Evolutionary conservation across 2,329 filamentous ascomycete species (phyloP).

Genomic region (Clathrospora elynae): DNA sequence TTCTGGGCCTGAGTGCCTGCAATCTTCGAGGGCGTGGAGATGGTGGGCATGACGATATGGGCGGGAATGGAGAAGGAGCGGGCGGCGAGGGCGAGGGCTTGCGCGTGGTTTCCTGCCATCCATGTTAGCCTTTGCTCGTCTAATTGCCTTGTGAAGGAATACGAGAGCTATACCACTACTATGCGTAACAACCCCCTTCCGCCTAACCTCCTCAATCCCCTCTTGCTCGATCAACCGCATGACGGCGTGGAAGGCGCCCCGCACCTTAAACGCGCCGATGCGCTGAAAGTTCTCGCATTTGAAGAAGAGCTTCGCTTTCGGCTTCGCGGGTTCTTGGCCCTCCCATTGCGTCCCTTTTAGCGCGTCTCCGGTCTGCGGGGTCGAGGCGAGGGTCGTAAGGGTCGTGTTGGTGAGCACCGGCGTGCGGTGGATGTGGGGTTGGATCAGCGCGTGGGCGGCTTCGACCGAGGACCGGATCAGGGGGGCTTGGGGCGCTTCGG

Average conservation of each 20-base stretch:
- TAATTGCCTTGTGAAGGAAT: background rate
- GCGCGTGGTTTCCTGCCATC: constrained; percentile 82
- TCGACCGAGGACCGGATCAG: constrained; percentile 75
- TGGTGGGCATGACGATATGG: constrained; percentile 90
- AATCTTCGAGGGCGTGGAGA: constrained; percentile 84
- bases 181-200: constrained; percentile 83
- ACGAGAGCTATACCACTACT: constrained; percentile 79
- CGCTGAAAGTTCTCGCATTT: constrained; percentile 95
- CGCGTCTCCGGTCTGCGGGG: constrained; percentile 62
- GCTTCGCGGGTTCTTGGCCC: constrained; percentile 63
- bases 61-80: constrained; percentile 73
- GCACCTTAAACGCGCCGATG: constrained; percentile 89
- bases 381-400: constrained; percentile 75
- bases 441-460: constrained; percentile 73
- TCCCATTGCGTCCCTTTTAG: constrained; percentile 64
- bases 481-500: constrained; percentile 52
- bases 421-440: constrained; percentile 77
- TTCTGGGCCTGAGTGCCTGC: constrained; percentile 79
- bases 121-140: background rate
- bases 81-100: constrained; percentile 87
- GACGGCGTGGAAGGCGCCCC: constrained; percentile 88
- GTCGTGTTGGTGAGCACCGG: constrained; percentile 81
- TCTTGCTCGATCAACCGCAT: constrained; percentile 67
- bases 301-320: constrained; percentile 79
- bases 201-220: constrained; percentile 50